Base-by-base conservation (phyloP, 495 filamentous ascomycete genomes). In the Melanomma pulvis-pyrius region DNA sequence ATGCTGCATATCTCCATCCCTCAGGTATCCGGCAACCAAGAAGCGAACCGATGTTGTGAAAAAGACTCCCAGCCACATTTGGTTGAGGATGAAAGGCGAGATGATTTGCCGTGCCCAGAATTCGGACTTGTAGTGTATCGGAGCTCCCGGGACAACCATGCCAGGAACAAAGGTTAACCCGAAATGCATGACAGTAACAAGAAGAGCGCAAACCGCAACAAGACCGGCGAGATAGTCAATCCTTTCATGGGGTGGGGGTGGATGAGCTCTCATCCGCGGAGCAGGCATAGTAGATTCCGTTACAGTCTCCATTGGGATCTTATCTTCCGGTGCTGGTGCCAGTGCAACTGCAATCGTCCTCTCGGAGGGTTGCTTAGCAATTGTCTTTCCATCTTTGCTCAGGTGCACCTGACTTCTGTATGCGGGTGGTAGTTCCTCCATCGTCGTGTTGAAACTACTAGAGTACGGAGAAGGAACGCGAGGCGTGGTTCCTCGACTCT, bases 141-240 rank as follows among this genome's bases (percentile, higher is more conserved):
- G 68, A 6, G 70, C 65, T 17, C 73, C 72, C 5, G 76, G 74
- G 30, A 73, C 74, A 36, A 76, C 63, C 3, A 74, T 71, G 7
- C 70, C 72, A 17, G 73, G 70, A 0, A 76, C 63, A 53, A 74
- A 79, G 0, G 77, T 79, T 5, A 77, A 67, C 17, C 69, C 60
- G 54, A 79, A 80, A 63, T 79, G 78, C 58, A 73, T 73, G 57
- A 69, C 56, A 4, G 78, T 77, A 12, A 80, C 78, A 4, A 80
- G 63, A 22, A 79, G 41, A 32, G 76, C 67, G 58, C 66, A 74
- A 9, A 80, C 44, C 11, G 76, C 75, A 12, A 78, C 71, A 2
- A 80, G 63, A 13, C 78, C 78, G 7, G 78, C 78, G n/a, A 80
- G 65, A 61, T 79, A 79, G 63, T 80, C 78, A 24, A 80, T 69